Conservation (phyloP, 352 stramenopile species). For the Phytophthora podocarpi region DNA sequence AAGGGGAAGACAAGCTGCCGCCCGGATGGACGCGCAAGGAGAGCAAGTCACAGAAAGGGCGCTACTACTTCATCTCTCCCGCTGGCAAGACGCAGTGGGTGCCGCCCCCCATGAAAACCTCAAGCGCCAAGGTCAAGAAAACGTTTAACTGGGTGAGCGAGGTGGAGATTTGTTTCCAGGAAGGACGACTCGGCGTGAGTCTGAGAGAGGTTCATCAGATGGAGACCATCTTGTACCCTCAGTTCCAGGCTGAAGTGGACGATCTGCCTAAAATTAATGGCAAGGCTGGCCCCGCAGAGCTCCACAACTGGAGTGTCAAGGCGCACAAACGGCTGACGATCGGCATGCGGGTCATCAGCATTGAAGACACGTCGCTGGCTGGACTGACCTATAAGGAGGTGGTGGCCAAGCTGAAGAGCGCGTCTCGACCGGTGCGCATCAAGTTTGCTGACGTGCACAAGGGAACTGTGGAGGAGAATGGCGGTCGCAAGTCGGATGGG, state of each 20-base stretch:
- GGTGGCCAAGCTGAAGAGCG: conserved; percentile 75
- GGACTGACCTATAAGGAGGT: conserved; percentile 86
- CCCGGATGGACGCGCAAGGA: conserved; percentile 84
- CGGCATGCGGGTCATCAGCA: conserved; percentile 84
- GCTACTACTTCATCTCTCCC: conserved; percentile 88
- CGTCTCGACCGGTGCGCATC: conserved; percentile 75
- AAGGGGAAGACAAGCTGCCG: conserved; percentile 51
- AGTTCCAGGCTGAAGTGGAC: conserved; percentile 90
- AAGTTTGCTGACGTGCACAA: conserved; percentile 84
- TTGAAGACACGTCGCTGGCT: conserved; percentile 70
- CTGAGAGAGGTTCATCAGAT: conserved; percentile 77
- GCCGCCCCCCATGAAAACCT: conserved; percentile 42
- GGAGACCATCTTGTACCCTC: conserved; percentile 77
- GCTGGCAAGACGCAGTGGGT: conserved; percentile 86
- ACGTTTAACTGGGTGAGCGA: conserved; percentile 84
- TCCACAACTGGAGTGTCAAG: conserved; percentile 91
- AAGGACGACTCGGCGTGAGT: conserved; percentile 82
- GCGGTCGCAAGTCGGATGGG: conserved; percentile 50
- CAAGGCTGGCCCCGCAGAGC: conserved; percentile 81
- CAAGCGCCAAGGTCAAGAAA: conserved; percentile 39
- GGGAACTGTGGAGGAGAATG: conserved; percentile 73
- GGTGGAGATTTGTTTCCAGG: conserved; percentile 88
- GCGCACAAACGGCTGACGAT: conserved; percentile 80
- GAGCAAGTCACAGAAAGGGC: conserved; percentile 86
- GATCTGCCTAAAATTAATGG: conserved; percentile 87